A percentile compares a stretch with the other conserved stretches of the same genome.
Conservation (phyloP, 495 filamentous ascomycete species). For the Sporormia fimetaria region DNA sequence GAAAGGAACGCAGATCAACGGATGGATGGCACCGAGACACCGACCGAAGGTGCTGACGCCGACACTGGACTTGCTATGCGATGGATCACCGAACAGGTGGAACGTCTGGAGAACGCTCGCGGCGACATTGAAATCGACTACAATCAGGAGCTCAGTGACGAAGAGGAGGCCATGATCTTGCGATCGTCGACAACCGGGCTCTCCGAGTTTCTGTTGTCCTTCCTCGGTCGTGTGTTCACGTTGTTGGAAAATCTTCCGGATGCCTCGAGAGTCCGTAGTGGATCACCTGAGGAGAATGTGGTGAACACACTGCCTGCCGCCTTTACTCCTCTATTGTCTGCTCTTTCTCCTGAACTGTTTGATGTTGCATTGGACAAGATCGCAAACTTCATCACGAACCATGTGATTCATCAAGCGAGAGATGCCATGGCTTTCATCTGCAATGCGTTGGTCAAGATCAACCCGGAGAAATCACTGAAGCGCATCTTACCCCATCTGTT, state of each 20-base stretch:
- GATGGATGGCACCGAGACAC: slow-evolving; percentile 26
- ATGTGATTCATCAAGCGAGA: slow-evolving; percentile 93
- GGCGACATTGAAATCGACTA: slow-evolving; percentile 78
- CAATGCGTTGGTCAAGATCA: slow-evolving; percentile 88
- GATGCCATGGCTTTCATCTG: slow-evolving; percentile 99
- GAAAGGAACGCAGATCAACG: slow-evolving; percentile 1
- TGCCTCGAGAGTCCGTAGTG: slow-evolving; percentile 69
- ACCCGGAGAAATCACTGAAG: slow-evolving; percentile 83
- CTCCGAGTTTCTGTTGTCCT: slow-evolving; percentile 77
- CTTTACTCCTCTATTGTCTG: slow-evolving; percentile 79
- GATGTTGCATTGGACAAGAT: slow-evolving; percentile 87
- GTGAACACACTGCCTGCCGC: slow-evolving; percentile 92
- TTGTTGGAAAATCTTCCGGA: slow-evolving; percentile 92
- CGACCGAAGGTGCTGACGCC: slow-evolving; percentile 45
- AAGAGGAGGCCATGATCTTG: slow-evolving; percentile 78
- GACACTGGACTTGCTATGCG: slow-evolving; percentile 57
- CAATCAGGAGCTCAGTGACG: slow-evolving; percentile 64
- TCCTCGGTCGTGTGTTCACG: slow-evolving; percentile 90
- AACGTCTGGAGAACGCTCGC: slow-evolving; percentile 81
- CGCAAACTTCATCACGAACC: slow-evolving; percentile 80
- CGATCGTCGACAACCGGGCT: slow-evolving; percentile 94
- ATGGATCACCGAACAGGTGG: slow-evolving; percentile 90
- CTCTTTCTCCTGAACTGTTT: slow-evolving; percentile 86
- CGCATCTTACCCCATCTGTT: slow-evolving; percentile 81
- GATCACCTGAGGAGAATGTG: slow-evolving; percentile 91